Percentiles rank a stretch among this genome's conserved stretches.
Evolutionary conservation across 495 filamentous ascomycete species (phyloP).

Genomic region (Aspergillus indologenus): DNA sequence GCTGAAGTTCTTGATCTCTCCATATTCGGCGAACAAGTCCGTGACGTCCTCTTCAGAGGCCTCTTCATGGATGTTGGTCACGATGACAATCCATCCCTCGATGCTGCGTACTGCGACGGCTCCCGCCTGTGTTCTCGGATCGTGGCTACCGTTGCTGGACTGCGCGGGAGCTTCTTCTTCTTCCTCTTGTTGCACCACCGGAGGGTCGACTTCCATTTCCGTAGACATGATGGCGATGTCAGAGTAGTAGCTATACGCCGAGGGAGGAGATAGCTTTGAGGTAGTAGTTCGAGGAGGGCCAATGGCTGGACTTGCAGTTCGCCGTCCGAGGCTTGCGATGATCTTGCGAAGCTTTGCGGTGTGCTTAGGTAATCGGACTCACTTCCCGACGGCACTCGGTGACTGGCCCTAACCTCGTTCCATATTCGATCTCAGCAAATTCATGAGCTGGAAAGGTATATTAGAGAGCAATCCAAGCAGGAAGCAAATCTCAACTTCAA

Average conservation of each 20-base stretch:
- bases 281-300: not conserved
- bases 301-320: conserved; percentile 5
- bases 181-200: conserved; percentile 46
- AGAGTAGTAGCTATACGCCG: not conserved
- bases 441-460: too few relatives aligned
- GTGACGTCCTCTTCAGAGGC: conserved; percentile 93
- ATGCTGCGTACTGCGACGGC: conserved; percentile 95
- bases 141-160: conserved; percentile 58
- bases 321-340: not conserved
- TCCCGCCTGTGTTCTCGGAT: conserved; percentile 68
- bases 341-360: conserved; percentile 14
- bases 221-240: conserved; percentile 52
- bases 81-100: conserved; percentile 98
- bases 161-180: conserved; percentile 44
- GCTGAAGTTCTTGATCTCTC: conserved; percentile 96
- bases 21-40: conserved; percentile 92
- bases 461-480: too few relatives aligned
- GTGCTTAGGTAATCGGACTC: conserved; percentile 17
- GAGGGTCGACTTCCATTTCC: conserved; percentile 80
- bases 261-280: not conserved
- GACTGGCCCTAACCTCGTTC: not conserved
- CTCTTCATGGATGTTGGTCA: conserved; percentile 96
- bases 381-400: too few relatives aligned
- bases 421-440: not conserved
- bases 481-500: too few relatives aligned